These are phyloP conservation scores for Saccharomycopsis crataegensis DNA, from an alignment of 1,139 yeast genomes.

Conservation along the genomic window DNA sequence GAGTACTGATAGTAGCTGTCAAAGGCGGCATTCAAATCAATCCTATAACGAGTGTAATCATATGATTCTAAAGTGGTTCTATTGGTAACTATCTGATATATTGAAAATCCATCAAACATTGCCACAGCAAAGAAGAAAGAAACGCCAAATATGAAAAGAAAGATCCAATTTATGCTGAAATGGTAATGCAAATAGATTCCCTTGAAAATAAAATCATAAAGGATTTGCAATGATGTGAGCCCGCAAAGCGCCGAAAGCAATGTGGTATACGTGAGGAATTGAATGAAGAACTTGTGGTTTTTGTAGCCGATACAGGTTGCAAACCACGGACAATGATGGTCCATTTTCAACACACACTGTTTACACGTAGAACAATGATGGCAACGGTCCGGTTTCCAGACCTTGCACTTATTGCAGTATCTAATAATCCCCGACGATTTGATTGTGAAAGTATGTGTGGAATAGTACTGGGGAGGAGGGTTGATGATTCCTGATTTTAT, in stretches of 20 bases:
- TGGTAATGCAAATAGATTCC: conserved; percentile 34
- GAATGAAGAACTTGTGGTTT: conserved; percentile 75
- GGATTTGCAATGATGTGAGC: conserved; percentile 32
- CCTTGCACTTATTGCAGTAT: conserved; percentile 63
- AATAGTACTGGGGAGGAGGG: conserved; percentile 32
- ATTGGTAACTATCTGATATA: conserved; percentile 55
- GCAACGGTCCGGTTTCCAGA: conserved; percentile 91
- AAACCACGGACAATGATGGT: conserved; percentile 98
- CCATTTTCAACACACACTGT: conserved; percentile 69
- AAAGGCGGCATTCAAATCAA: conserved; percentile 36
- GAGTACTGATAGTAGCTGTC: conserved; percentile 34
- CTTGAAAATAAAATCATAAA: conserved; percentile 45
- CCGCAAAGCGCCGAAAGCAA: conserved; percentile 40
- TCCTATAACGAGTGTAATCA: conserved; percentile 47
- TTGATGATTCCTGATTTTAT: conserved; percentile 22
- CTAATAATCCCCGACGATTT: conserved; percentile 40
- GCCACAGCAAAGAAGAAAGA: conserved; percentile 59
- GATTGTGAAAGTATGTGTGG: conserved; percentile 33
- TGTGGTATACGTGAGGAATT: conserved; percentile 56
- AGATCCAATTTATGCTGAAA: conserved; percentile 53
- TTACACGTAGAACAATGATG: conserved; percentile 82
- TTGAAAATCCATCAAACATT: conserved; percentile 51
- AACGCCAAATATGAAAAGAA: conserved; percentile 50
- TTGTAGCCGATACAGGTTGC: conserved; percentile 77
- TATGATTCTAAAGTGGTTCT: conserved; percentile 78